These are phyloP conservation scores for Stagonosporopsis cucurbitacearum DNA, from an alignment of 2,329 filamentous ascomycete genomes.

Conservation along the genomic window DNA sequence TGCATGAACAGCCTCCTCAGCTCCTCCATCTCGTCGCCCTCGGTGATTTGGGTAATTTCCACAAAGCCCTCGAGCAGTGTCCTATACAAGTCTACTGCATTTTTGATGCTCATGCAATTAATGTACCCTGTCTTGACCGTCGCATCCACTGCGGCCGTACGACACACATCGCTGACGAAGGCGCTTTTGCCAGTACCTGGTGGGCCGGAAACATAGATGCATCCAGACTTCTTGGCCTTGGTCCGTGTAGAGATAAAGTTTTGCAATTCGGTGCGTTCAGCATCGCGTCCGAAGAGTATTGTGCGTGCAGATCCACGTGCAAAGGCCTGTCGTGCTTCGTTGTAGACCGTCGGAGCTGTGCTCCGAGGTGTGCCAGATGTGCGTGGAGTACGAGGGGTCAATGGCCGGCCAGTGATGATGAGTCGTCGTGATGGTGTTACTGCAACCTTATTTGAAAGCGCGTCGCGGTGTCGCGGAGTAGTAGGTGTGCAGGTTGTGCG, in stretches of 20 bases:
- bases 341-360: slow-evolving; percentile 78
- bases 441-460: slow-evolving; percentile 69
- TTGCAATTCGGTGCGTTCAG: slow-evolving; percentile 68
- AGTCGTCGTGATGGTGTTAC: slow-evolving; percentile 85
- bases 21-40: slow-evolving; percentile 70
- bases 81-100: slow-evolving; percentile 81
- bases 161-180: slow-evolving; percentile 81
- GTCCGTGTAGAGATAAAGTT: slow-evolving; percentile 72
- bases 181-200: slow-evolving; percentile 97
- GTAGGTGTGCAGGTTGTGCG: slow-evolving; percentile 61
- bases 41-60: slow-evolving; percentile 64
- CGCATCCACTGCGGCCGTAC: slow-evolving; percentile 60
- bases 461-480: slow-evolving; percentile 82
- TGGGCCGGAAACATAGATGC: slow-evolving; percentile 92
- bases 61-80: slow-evolving; percentile 75
- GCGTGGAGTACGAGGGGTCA: slow-evolving; percentile 79
- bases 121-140: slow-evolving; percentile 75
- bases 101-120: slow-evolving; percentile 98
- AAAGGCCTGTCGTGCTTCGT: slow-evolving; percentile 85
- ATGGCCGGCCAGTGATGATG: slow-evolving; percentile 74
- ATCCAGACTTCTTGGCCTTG: slow-evolving; percentile 70
- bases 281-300: slow-evolving; percentile 78
- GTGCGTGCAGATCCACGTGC: slow-evolving; percentile 77
- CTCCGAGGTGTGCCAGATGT: slow-evolving; percentile 73
- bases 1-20: slow-evolving; percentile 75